Evolutionary conservation across 2,329 filamentous ascomycete species (phyloP).

Genomic region (Paracamarosporium sp.): DNA sequence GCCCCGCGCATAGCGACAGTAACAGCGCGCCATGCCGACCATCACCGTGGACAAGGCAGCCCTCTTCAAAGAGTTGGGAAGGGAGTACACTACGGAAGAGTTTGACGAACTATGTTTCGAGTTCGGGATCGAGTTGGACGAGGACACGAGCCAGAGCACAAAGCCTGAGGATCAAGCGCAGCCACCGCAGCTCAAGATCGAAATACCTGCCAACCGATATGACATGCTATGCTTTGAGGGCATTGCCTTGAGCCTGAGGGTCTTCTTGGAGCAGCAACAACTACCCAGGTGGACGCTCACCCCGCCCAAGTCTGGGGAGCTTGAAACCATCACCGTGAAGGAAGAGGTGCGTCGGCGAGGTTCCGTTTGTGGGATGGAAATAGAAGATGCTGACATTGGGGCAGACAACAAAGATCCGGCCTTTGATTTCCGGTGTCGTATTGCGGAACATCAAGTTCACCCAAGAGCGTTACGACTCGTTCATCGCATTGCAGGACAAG

Average conservation of each 20-base stretch:
- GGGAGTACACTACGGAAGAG: constrained; percentile 89
- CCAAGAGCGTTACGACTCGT: constrained; percentile 89
- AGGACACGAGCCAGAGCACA: constrained; percentile 64
- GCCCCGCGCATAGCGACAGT: constrained; percentile 8
- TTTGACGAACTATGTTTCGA: constrained; percentile 99
- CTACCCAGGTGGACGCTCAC: constrained; percentile 82
- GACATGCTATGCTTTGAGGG: constrained; percentile 98
- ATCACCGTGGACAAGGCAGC: constrained; percentile 96
- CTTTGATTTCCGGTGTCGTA: constrained; percentile 87
- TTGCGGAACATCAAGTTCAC: constrained; percentile 91
- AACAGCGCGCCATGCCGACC: constrained; percentile 78
- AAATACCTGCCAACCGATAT: constrained; percentile 93
- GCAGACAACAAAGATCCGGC: constrained; percentile 78
- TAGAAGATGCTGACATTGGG: constrained; percentile 20
- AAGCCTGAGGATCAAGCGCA: constrained; percentile 65
- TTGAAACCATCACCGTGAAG: constrained; percentile 81
- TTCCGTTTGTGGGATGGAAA: background rate
- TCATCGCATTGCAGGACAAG: constrained; percentile 98
- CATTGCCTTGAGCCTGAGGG: constrained; percentile 92
- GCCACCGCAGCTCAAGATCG: constrained; percentile 93
- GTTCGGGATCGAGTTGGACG: constrained; percentile 96
- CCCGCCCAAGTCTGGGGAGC: constrained; percentile 72
- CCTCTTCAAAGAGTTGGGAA: constrained; percentile 90
- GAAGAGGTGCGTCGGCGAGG: constrained; percentile 57
- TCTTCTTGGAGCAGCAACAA: constrained; percentile 80